These are phyloP conservation scores for Polygonum aviculare DNA, from an alignment of 148 eudicot genomes.

Conservation along the genomic window DNA sequence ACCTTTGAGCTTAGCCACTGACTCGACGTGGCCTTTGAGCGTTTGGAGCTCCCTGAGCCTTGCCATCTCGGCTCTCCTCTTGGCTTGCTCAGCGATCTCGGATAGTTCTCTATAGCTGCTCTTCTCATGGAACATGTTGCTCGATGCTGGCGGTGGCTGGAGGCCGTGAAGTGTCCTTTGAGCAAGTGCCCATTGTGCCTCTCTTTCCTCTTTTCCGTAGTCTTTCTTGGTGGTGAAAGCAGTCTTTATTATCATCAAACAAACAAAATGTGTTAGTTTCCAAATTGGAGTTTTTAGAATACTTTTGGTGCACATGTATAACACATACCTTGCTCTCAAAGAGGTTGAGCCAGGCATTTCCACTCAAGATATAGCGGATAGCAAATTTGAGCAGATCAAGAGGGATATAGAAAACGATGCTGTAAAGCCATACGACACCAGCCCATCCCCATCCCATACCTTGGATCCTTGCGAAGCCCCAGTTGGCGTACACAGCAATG, in stretches of 20 bases:
- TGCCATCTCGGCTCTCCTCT: constrained; percentile 62
- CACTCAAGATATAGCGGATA: constrained; percentile 32
- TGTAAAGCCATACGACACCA: constrained; percentile 40
- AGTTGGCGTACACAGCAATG: constrained; percentile 37
- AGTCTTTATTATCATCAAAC: constrained; percentile 21
- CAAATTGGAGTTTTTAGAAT: no score
- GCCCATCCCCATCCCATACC: constrained; percentile 48
- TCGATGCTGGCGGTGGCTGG: constrained; percentile 29
- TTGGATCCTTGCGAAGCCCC: constrained; percentile 37
- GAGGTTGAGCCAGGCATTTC: constrained; percentile 37
- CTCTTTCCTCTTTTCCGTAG: constrained; percentile 61
- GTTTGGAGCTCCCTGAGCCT: constrained; percentile 37
- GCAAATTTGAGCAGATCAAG: constrained; percentile 34
- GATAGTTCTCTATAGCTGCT: constrained; percentile 43
- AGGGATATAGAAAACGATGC: constrained; percentile 29
- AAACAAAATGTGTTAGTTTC: background rate
- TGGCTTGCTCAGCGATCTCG: constrained; percentile 64
- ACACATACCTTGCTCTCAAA: constrained; percentile 33
- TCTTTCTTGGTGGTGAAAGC: constrained; percentile 64
- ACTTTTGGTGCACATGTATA: background rate
- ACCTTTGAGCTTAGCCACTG: constrained; percentile 26
- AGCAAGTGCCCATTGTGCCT: constrained; percentile 64
- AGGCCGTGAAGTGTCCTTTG: constrained; percentile 66
- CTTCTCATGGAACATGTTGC: constrained; percentile 30
- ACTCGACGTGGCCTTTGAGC: constrained; percentile 29